Evolutionary conservation across 345 rosid genomes (phyloP), one percentile per base, ranked within the genome.

Genomic region (Erysimum cheiranthoides): DNA sequence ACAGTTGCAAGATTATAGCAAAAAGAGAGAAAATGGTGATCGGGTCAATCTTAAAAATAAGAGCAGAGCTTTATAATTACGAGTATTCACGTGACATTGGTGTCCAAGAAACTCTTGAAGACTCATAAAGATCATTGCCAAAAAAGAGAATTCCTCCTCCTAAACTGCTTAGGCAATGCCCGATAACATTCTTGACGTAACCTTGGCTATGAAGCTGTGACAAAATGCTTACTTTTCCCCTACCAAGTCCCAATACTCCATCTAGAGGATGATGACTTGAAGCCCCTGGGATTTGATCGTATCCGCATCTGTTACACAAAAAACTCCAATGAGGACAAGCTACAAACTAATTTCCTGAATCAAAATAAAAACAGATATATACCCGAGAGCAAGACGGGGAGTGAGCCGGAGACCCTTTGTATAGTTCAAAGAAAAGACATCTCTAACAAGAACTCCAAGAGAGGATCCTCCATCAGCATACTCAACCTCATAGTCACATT

Each of bases 381-480:
- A 92, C 97, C 98, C 97, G 3, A 92, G 88, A 53, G 90, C 89
- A 34, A 94, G 81, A 74, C 85, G 89, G 61, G 98, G 87, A 47
- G 73, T 82, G 58, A 87, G 87, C 1, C 68, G 78, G 27, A 47
- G 71, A 43, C 96, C 90, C 39, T 80, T 79, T 10, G 89, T 89
- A 66, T 79, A 84, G 66, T 86, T 89, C 78, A 95, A 73, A 65
- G 86, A 80, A 74, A 92, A 90, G 45, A 66, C 76, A 77, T 95
- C 99, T 79, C 75, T 84, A 65, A 95, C 85, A 30, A 95, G 97
- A 49, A 95, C 99, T 27, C 98, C 99, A 4, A 85, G 85, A 66
- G 99, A 92, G 8, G 97, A 95, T 35, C 98, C 97, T 8, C 96
- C 90, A 80, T 95, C 98, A 5, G 97, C 99, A 61, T 92, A 90